Percentiles rank a stretch among this genome's conserved stretches.
Evolutionary conservation across 192 early-diverging fungal species (phyloP).

Genomic region (Chytriomyces sp.): DNA sequence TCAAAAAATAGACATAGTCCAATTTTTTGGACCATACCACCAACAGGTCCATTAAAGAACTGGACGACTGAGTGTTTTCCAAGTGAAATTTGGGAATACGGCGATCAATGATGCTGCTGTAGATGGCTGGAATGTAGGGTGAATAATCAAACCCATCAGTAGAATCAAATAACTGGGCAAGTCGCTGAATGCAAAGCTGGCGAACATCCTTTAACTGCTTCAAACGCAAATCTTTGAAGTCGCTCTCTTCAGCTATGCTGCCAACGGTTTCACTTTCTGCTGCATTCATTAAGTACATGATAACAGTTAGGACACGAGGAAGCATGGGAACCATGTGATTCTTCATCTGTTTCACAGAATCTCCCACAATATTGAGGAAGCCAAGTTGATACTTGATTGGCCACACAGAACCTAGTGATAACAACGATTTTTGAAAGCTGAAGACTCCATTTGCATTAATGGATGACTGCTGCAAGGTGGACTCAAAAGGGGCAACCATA

Average conservation of each 20-base stretch:
- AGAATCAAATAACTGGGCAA: slow-evolving; percentile 74
- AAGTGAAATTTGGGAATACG: slow-evolving; percentile 68
- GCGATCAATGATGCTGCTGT: slow-evolving; percentile 64
- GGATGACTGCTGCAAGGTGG: neutral
- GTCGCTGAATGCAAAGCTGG: slow-evolving; percentile 69
- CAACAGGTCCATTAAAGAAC: slow-evolving; percentile 77
- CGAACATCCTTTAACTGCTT: slow-evolving; percentile 69
- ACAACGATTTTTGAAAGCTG: neutral
- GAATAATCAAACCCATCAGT: slow-evolving; percentile 75
- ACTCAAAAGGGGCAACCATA: slow-evolving; percentile 77
- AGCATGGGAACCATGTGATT: slow-evolving; percentile 71
- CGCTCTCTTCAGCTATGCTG: slow-evolving; percentile 16
- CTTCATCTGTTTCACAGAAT: slow-evolving; percentile 83
- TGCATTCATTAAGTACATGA: slow-evolving; percentile 72
- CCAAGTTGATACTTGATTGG: slow-evolving; percentile 72
- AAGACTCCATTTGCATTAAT: neutral
- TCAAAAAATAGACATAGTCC: slow-evolving; percentile 68
- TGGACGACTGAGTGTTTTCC: slow-evolving; percentile 90
- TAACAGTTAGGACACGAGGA: slow-evolving; percentile 69
- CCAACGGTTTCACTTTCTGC: slow-evolving; percentile 54
- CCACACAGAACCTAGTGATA: neutral
- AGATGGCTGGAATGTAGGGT: slow-evolving; percentile 78
- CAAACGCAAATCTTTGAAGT: slow-evolving; percentile 4
- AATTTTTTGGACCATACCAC: slow-evolving; percentile 71
- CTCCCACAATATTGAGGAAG: slow-evolving; percentile 76